These are phyloP conservation scores for Pisolithus orientalis DNA, from an alignment of 768 basidiomycete genomes.

Conservation along the genomic window DNA sequence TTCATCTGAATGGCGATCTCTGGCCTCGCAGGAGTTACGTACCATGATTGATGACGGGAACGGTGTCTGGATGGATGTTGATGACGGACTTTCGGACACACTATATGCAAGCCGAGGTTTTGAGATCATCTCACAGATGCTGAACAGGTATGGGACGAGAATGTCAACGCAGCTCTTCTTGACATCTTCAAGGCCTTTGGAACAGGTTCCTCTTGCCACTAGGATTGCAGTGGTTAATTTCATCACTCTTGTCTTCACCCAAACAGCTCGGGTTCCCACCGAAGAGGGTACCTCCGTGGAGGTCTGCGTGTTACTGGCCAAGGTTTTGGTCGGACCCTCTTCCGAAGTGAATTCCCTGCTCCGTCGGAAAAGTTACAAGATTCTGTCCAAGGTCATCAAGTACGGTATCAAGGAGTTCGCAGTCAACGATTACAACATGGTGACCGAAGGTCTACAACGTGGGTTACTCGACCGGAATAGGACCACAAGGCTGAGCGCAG, in stretches of 20 bases:
- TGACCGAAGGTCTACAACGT: slow-evolving; percentile 35
- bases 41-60: slow-evolving; percentile 40
- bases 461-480: slow-evolving; percentile 53
- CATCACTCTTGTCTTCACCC: slow-evolving; percentile 7
- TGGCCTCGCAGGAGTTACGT: slow-evolving; percentile 26
- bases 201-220: not conserved
- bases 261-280: slow-evolving; percentile 6
- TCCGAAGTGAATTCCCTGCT: slow-evolving; percentile 43
- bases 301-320: slow-evolving; percentile 31
- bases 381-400: slow-evolving; percentile 35
- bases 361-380: slow-evolving; percentile 36
- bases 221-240: slow-evolving; percentile 21
- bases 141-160: slow-evolving; percentile 30
- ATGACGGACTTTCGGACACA: slow-evolving; percentile 35
- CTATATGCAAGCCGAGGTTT: slow-evolving; percentile 40
- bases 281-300: slow-evolving; percentile 17
- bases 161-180: slow-evolving; percentile 6
- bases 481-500: slow-evolving; percentile 57
- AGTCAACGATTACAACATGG: slow-evolving; percentile 24
- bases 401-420: slow-evolving; percentile 33
- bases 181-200: slow-evolving; percentile 8
- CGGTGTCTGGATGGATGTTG: slow-evolving; percentile 53
- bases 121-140: slow-evolving; percentile 37
- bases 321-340: slow-evolving; percentile 38
- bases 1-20: slow-evolving; percentile 14